Evolutionary conservation across 495 filamentous ascomycete genomes (phyloP), one percentile per base, ranked within the genome.

Genomic region (Parathielavia appendiculata): DNA sequence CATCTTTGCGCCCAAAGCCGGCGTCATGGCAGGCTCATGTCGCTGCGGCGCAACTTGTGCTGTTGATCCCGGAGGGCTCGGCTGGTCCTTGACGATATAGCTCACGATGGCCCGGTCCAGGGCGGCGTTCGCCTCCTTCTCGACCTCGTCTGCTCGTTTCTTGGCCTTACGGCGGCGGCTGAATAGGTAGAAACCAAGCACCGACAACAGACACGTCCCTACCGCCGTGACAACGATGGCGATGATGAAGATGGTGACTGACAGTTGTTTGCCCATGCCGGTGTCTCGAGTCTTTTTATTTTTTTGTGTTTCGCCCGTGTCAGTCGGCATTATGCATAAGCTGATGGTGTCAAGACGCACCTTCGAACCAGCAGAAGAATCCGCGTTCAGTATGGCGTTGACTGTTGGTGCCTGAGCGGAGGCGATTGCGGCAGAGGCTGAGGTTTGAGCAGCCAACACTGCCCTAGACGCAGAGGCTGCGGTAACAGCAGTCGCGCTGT

Each of bases 71-170:
- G 44, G 55, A 9, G 56, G 56, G 14, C 32, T 65, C 5, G 67
- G 60, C 2, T 54, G 51, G 34, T 70, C 66, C 17, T 70, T 68
- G 17, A 53, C 66, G 44, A 65, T 68, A 43, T 68, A 70, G 57
- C 63, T 68, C 11, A 70, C 61, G 16, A 68, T 63, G 2, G 66
- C 66, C 14, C 68, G 66, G 39, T 68, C 68, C 0, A 68, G 57
- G 5, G 68, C 68, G 1, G 38, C 56, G 58, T 51, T 69, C 32
- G 59, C 63, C 5, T 61, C 49, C n/a, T 61, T 58, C 47, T 66
- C 66, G 22, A 59, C 59, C 39, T 65, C 62, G 44, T 52, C 36
- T 3, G 11, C 55, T 32, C 47, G 41, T 39, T 53, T 55, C 45
- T 59, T 64, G 11, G 56, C 54, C 16, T 47, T 54, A n/a, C 60